These are phyloP conservation scores for Candolleomyces aberdarensis DNA, from an alignment of 768 basidiomycete genomes.

Conservation along the genomic window DNA sequence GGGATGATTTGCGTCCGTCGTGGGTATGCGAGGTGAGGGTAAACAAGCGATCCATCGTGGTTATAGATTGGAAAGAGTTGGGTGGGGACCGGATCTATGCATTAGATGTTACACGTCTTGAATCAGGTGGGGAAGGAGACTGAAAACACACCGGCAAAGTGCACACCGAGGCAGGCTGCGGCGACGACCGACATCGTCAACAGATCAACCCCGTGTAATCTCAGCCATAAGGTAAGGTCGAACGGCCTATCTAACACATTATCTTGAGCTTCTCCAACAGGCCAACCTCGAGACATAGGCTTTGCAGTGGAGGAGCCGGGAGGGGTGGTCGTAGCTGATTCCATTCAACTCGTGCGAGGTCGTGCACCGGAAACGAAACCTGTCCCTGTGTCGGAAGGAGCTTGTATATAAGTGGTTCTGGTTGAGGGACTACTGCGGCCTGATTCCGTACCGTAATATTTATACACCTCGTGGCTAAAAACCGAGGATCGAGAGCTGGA, in stretches of 20 bases:
- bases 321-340: too few species aligned
- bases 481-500: too few species aligned
- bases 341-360: too few species aligned
- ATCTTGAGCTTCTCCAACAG: too few species aligned
- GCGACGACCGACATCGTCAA: constrained; percentile 56
- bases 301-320: too few species aligned
- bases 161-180: constrained; percentile 47
- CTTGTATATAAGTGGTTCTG: too few species aligned
- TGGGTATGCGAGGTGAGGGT: constrained; percentile 50
- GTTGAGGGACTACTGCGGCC: too few species aligned
- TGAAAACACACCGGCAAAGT: constrained; percentile 37
- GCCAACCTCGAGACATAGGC: too few species aligned
- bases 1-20: constrained; percentile 50
- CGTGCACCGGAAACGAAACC: too few species aligned
- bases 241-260: not conserved
- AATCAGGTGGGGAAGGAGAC: not conserved
- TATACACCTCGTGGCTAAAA: too few species aligned
- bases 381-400: too few species aligned
- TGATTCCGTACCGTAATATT: too few species aligned
- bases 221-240: constrained; percentile 34
- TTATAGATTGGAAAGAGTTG: constrained; percentile 42
- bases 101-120: not conserved
- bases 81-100: constrained; percentile 37
- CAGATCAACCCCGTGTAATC: constrained; percentile 48
- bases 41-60: constrained; percentile 45